Base-by-base conservation (phyloP, 2,329 filamentous ascomycete species). In the Trichoderma sp. region DNA sequence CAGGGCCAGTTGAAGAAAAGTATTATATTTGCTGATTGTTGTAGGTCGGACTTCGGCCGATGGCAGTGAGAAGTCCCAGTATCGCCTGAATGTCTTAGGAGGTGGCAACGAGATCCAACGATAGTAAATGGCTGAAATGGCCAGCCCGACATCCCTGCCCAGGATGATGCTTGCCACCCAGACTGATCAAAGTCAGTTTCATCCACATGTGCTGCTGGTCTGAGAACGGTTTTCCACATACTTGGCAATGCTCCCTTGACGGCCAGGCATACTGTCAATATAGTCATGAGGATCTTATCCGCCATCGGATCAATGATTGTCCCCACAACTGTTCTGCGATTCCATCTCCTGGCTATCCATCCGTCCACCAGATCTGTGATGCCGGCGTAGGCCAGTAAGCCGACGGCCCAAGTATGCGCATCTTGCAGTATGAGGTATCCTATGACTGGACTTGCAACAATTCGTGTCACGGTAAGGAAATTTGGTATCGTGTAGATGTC, bases 401-500 rank as follows among this genome's bases (percentile, higher is more conserved):
- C 89, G 8, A 97, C 83, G 0, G 95, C 93, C 80, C 88, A 89
- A 35, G 86, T 84, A 76, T 96, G 90, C 52, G 93, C 86, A 76
- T 95, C 90, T 72, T 96, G 87, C 3, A 98, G 84, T 68, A 99
- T 90, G 25, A 95, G 87, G 77, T 97, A 98, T 67, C 94, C 95
- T 56, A 97, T 88, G 34, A 91, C 84, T 0, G 95, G 95, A 1
- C 95, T 92, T 1, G 92, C 90, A 60, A 92, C 77, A 45, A 99
- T 87, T 3, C 95, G 91, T 2, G 93, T 92, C 72, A 94, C 89
- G 1, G 95, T 99, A 64, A 99, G 86, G 70, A 97, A 84, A 77
- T 99, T 99, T 48, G 95, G 95, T n/a, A 99, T 76, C 39, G 93
- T 99, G 82, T 97, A 97, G 76, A 99, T 97, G 76, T 99, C 93